Base-by-base conservation (phyloP, 176 grass and related monocot genomes). In the Cocos nucifera region DNA sequence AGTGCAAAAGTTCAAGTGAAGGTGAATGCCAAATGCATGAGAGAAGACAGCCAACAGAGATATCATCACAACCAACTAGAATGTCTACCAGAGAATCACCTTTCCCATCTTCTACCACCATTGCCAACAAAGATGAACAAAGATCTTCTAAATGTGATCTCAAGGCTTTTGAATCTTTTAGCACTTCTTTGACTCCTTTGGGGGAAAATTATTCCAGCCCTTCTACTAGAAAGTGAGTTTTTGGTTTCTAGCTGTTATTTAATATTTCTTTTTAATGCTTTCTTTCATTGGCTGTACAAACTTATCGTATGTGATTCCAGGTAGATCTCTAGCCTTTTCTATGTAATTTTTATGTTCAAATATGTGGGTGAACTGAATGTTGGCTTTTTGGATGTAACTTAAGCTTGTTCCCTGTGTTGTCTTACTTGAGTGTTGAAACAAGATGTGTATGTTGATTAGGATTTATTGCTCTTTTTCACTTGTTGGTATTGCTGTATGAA, bases 191-290 rank as follows among this genome's bases (percentile, higher is more conserved):
- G 35, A 14, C 35, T 44, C 35, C 14, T 44, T 28, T 56, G 53
- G 50, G 54, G n/a, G 30, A 76, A 69, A 73, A 50, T 75, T 53
- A 22, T 17, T 63, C 28, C 17, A 70, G 61, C 24, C 59, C 64
- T 66, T 77, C 80, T 69, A 51, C 54, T 58, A 88, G 81, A 84
- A 88, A 77, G 89, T 93, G 35, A 67, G 77, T 73, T 49, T 69
- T 64, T 64, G 17, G 25, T 56, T 57, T 32, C 9, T 61, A 28
- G 29, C 25, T 29, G 5, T 61, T 61, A n/a, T 23, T 18, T 17
- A 18, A 35, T 17, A 4, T 32, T 61, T 61, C 5, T 18, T 2
- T n/a, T 56, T 15, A 19, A 14, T 56, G 12, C 22, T 19, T 56
- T 56, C 7, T 21, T 19, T 22, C 7, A 20, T 56, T 22, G 54